phyloP scores from a whole-genome alignment of 768 basidiomycete species.

The Sporobolomyces roseus region DNA sequence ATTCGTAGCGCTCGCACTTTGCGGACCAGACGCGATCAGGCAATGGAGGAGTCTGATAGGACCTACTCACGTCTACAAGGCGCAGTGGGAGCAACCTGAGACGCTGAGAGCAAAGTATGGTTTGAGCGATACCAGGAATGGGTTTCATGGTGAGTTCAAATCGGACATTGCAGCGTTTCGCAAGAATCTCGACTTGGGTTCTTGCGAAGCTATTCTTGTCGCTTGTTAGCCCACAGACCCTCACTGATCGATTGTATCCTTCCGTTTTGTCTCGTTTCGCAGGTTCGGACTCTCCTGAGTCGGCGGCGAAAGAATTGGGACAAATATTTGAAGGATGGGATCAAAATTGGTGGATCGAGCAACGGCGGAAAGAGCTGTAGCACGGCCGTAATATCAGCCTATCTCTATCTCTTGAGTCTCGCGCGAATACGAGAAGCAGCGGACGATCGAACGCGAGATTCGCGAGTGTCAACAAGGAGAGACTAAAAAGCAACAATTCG shows the following conservation, averaged over 20 bases:
- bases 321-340: conserved; percentile 42
- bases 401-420: too few species aligned
- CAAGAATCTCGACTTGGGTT: too few species aligned
- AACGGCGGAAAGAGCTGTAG: conserved; percentile 6
- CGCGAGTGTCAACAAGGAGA: too few species aligned
- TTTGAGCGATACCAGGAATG: conserved; percentile 42
- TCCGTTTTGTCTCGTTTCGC: background rate
- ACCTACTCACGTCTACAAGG: conserved; percentile 42
- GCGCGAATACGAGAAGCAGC: too few species aligned
- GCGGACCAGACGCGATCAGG: conserved; percentile 38
- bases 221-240: too few species aligned
- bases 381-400: background rate
- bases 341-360: conserved; percentile 20
- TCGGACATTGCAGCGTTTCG: too few species aligned
- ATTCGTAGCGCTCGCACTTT: conserved; percentile 41
- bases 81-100: conserved; percentile 39
- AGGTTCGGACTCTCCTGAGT: conserved; percentile 37
- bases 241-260: too few species aligned
- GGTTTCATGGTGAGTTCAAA: conserved; percentile 41
- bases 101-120: conserved; percentile 42
- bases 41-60: conserved; percentile 41
- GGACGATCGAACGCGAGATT: too few species aligned
- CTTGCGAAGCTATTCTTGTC: too few species aligned
- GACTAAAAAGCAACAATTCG: too few species aligned
- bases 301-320: conserved; percentile 37